Base-by-base conservation (phyloP, 495 filamentous ascomycete genomes). In the Aspergillus carlsbadensis region DNA sequence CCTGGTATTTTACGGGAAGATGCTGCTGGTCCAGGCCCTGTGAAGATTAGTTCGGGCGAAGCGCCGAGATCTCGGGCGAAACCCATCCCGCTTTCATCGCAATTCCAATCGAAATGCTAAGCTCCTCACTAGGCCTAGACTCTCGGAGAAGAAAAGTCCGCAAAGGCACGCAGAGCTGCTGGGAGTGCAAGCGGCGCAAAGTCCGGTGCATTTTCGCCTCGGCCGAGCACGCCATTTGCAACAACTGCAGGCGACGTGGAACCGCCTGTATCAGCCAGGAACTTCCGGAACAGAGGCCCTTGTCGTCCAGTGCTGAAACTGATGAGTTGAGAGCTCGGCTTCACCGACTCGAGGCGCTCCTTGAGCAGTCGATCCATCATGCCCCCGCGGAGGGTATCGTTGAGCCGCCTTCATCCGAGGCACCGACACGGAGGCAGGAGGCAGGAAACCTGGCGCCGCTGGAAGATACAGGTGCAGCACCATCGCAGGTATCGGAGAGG, bases 111-210 rank as follows among this genome's bases (percentile, higher is more conserved):
- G 26, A 4, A 29, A 29, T 29, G 26, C 26, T 29, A 29, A 4
- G 4, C 3, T 29, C 26, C 8, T 4, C 3, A 4, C 8, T 8
- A 8, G 26, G 26, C 26, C 26, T 8, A 29, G 26, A 29, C 8
- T 4, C 8, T 29, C 26, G 26, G 8, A 29, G 67, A 11, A 65
- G 70, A 40, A 72, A 72, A 54, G 40, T 75, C 24, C 69, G 72
- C 15, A 72, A 73, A 62, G 72, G 72, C 35, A 73, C 72, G 8
- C 60, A 64, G 15, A 70, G 68, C 42, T 74, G 70, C 65, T 72
- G 70, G 70, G 70, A 71, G 36, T 75, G 74, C 56, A 74, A 69
- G 55, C 64, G 67, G 20, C 64, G 72, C 8, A 77, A 77, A 45
- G 65, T 70, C 21, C 63, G 65, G 11, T 74, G 69, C 45, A 67